Evolutionary conservation across 495 filamentous ascomycete genomes (phyloP).

Genomic region (Cudoniella acicularis): DNA sequence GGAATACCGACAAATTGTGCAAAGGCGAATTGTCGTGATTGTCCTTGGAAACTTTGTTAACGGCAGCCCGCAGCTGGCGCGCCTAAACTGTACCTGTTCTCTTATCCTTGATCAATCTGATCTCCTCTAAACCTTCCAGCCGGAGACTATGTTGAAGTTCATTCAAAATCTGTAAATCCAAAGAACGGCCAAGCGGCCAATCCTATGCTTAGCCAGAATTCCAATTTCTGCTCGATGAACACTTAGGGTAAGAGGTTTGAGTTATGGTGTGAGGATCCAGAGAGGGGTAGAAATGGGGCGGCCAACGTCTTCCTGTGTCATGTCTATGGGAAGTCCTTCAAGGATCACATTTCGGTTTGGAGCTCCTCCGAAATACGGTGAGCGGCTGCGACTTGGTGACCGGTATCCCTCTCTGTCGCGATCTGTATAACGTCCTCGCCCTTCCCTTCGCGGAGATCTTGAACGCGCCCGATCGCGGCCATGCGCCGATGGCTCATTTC

Average conservation of each 20-base stretch:
- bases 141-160: slow-evolving; percentile 58
- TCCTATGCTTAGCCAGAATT: slow-evolving; percentile 44
- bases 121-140: slow-evolving; percentile 56
- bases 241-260: slow-evolving; percentile 22
- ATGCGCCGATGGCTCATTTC: slow-evolving; percentile 10
- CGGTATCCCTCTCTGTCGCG: slow-evolving; percentile 54
- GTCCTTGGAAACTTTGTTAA: slow-evolving; percentile 35
- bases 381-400: slow-evolving; percentile 46
- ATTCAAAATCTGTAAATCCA: slow-evolving; percentile 53
- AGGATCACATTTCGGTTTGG: slow-evolving; percentile 53
- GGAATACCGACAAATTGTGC: slow-evolving; percentile 58
- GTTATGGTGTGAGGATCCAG: slow-evolving; percentile 13
- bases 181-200: slow-evolving; percentile 32
- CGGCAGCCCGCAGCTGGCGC: slow-evolving; percentile 20
- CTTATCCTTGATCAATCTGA: slow-evolving; percentile 63
- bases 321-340: slow-evolving; percentile 54
- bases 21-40: slow-evolving; percentile 64
- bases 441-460: slow-evolving; percentile 28
- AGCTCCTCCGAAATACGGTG: slow-evolving; percentile 39
- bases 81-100: too few species aligned
- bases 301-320: slow-evolving; percentile 61
- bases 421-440: slow-evolving; percentile 43
- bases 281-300: slow-evolving; percentile 37
- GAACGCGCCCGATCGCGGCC: slow-evolving; percentile 27
- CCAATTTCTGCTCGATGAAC: slow-evolving; percentile 23